A percentile compares a stretch with the other conserved stretches of the same genome.
phyloP scores from a whole-genome alignment of 768 basidiomycete genomes.

The Vararia minispora region DNA sequence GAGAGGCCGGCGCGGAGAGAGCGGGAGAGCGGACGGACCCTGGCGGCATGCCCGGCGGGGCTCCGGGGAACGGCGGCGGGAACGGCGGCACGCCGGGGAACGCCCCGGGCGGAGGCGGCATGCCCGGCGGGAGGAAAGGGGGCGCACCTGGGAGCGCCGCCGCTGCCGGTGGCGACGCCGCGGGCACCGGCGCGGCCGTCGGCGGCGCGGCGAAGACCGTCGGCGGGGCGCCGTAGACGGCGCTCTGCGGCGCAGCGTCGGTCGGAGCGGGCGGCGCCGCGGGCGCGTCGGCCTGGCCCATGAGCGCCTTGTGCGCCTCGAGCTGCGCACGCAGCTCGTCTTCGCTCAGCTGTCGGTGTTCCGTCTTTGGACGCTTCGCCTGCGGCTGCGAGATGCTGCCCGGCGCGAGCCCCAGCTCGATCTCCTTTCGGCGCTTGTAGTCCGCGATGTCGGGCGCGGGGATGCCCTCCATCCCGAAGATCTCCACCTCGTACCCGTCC shows the following conservation, averaged over 20 bases:
- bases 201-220: constrained; percentile 51
- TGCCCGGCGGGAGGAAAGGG: constrained; percentile 30
- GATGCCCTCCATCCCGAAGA: constrained; percentile 99
- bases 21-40: constrained; percentile 21
- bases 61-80: constrained; percentile 23
- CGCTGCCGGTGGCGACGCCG: constrained; percentile 24
- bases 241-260: constrained; percentile 34
- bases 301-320: constrained; percentile 82
- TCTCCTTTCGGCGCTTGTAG: constrained; percentile 92
- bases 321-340: constrained; percentile 80
- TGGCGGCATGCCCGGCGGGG: constrained; percentile 27
- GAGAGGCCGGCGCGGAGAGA: constrained; percentile 10
- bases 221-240: constrained; percentile 65
- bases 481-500: constrained; percentile 97
- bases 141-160: constrained; percentile 32
- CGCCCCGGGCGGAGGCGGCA: constrained; percentile 29
- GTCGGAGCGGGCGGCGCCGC: constrained; percentile 26
- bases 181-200: constrained; percentile 18
- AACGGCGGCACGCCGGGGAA: constrained; percentile 24
- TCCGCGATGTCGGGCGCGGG: constrained; percentile 90
- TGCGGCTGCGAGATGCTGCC: constrained; percentile 76
- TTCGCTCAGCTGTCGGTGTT: constrained; percentile 68
- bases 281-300: constrained; percentile 48
- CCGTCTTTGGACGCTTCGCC: constrained; percentile 70
- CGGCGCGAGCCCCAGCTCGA: constrained; percentile 78